Conservation (phyloP, 148 eudicot species). For the Diospyros lotus region DNA sequence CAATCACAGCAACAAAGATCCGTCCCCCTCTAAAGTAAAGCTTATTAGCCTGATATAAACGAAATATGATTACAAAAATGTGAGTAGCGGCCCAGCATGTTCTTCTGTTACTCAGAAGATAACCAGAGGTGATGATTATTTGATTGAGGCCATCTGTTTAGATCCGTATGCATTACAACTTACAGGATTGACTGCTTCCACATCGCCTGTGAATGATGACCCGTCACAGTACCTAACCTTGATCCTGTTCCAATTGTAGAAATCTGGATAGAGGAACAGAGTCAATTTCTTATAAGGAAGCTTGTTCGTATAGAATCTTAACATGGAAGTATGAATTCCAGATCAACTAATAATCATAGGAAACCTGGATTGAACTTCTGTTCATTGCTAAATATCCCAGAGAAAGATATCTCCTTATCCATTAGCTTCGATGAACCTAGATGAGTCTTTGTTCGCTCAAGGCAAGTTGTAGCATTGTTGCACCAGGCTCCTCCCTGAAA, state of each 20-base stretch:
- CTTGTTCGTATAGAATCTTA: not conserved
- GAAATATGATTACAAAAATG: not conserved
- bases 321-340: not conserved
- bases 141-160: no score
- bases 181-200: conserved; percentile 78
- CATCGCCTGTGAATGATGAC: conserved; percentile 89
- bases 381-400: conserved; percentile 88
- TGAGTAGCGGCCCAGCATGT: not conserved
- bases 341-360: not conserved
- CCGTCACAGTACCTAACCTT: conserved; percentile 97
- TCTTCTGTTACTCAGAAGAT: not conserved
- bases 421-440: conserved; percentile 82
- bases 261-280: conserved; percentile 45
- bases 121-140: not conserved
- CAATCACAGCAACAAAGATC: conserved; percentile 77
- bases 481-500: conserved; percentile 99
- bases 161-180: conserved; percentile 13
- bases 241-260: conserved; percentile 95
- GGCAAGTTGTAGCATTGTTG: conserved; percentile 61
- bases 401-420: conserved; percentile 74
- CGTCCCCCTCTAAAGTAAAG: conserved; percentile 83
- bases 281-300: not conserved
- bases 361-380: conserved; percentile 81
- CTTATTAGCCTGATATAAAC: conserved; percentile 46
- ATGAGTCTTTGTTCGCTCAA: conserved; percentile 73